phyloP scores from a whole-genome alignment of 1,139 yeast species.

The Suhomyces maxii region DNA sequence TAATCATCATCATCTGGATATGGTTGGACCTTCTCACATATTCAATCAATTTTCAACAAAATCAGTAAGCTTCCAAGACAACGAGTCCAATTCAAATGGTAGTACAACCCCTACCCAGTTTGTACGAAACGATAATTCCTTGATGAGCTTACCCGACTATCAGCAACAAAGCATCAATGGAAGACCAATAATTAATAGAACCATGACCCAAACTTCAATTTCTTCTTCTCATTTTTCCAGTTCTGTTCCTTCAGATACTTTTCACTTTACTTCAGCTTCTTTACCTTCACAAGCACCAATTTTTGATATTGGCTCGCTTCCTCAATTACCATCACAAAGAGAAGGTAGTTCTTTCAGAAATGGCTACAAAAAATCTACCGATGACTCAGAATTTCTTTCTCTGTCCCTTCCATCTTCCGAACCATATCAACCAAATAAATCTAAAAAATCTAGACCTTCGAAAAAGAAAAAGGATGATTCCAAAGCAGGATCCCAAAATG shows the following conservation, averaged over 20 bases:
- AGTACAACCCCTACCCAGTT: constrained; percentile 17
- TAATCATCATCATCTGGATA: background rate
- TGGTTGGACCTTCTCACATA: constrained; percentile 13
- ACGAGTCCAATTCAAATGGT: constrained; percentile 12
- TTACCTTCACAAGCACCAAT: constrained; percentile 11
- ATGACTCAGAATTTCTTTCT: constrained; percentile 8
- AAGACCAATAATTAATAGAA: constrained; percentile 15
- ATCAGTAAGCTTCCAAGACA: constrained; percentile 2
- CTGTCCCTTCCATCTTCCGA: constrained; percentile 12
- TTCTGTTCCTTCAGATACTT: constrained; percentile 9
- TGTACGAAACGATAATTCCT: constrained; percentile 24
- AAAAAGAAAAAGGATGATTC: constrained; percentile 10
- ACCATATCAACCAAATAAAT: constrained; percentile 7
- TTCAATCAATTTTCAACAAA: constrained; percentile 6
- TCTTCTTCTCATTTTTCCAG: constrained; percentile 9
- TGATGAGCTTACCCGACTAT: constrained; percentile 27
- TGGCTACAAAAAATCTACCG: background rate
- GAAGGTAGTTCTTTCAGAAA: background rate
- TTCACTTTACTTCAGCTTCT: constrained; percentile 12
- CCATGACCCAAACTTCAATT: constrained; percentile 18
- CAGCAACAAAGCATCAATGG: constrained; percentile 9
- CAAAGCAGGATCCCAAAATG: constrained; percentile 1
- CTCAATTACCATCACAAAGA: constrained; percentile 6
- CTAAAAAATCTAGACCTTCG: constrained; percentile 13
- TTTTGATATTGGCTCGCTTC: constrained; percentile 8